Conservation (phyloP, 768 basidiomycete genomes). For the Lentinula guzmanii region DNA sequence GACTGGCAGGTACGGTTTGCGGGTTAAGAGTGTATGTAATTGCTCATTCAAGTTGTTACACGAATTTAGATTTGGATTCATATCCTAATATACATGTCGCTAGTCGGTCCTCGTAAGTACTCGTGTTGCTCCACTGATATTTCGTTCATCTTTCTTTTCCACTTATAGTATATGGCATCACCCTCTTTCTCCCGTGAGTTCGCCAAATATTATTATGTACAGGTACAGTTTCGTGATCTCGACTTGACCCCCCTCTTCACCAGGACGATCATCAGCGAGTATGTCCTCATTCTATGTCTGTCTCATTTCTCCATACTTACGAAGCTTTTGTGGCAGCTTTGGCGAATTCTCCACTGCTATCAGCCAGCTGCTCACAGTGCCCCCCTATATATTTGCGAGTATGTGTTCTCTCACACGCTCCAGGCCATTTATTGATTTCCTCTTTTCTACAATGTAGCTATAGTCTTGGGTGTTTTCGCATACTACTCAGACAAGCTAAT, state of each 20-base stretch:
- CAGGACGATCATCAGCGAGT: conserved; percentile 58
- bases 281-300: conserved; percentile 6
- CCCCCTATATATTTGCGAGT: conserved; percentile 63
- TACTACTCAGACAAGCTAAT: conserved; percentile 52
- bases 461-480: conserved; percentile 45
- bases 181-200: conserved; percentile 64
- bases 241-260: background rate
- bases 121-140: background rate
- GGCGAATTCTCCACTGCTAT: conserved; percentile 45
- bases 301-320: background rate
- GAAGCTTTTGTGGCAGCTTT: conserved; percentile 31
- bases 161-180: conserved; percentile 59
- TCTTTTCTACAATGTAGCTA: conserved; percentile 29
- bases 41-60: conserved; percentile 13
- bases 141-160: background rate
- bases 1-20: conserved; percentile 54
- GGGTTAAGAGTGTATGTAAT: background rate
- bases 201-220: background rate
- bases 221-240: too few relatives aligned
- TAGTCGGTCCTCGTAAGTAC: conserved; percentile 52
- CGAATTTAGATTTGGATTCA: conserved; percentile 33
- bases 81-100: conserved; percentile 52
- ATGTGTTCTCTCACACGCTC: conserved; percentile 14
- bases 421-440: background rate
- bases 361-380: conserved; percentile 62